Percentiles rank a stretch among this genome's conserved stretches.
Conservation (phyloP, 1,284 basidiomycete species). For the Marasmius sp. region DNA sequence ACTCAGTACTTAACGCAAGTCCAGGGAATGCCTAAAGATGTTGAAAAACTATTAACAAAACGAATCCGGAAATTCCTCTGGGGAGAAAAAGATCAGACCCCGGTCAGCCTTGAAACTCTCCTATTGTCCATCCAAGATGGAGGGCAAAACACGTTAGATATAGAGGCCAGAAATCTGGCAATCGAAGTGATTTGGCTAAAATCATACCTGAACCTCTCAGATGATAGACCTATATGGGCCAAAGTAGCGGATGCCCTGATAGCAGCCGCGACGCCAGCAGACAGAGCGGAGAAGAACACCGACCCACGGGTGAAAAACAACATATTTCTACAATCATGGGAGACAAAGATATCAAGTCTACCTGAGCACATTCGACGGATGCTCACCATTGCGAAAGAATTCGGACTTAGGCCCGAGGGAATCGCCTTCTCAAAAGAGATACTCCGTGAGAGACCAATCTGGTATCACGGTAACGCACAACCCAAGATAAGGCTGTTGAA, state of each 20-base stretch:
- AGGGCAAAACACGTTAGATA: conserved; percentile 18
- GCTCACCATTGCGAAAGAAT: conserved; percentile 15
- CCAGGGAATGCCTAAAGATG: conserved; percentile 19
- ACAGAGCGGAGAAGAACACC: conserved; percentile 1
- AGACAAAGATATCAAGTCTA: conserved; percentile 14
- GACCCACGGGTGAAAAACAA: conserved; percentile 9
- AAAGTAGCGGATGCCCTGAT: conserved; percentile 16
- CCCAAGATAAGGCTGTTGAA: background rate
- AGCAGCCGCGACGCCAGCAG: background rate
- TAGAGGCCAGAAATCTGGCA: conserved; percentile 23
- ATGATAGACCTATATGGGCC: conserved; percentile 18
- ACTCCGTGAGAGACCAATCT: conserved; percentile 22
- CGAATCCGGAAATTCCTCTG: conserved; percentile 9
- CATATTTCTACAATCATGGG: conserved; percentile 23
- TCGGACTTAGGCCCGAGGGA: conserved; percentile 18
- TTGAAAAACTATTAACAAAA: background rate
- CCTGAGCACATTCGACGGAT: conserved; percentile 16
- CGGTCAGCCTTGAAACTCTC: conserved; percentile 12
- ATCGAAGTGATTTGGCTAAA: conserved; percentile 20
- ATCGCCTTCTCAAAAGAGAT: conserved; percentile 11
- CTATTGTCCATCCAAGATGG: conserved; percentile 3
- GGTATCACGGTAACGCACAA: conserved; percentile 22
- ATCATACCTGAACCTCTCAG: conserved; percentile 11
- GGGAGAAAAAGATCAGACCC: conserved; percentile 1
- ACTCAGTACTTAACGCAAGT: conserved; percentile 19